Base-by-base conservation (phyloP, 805 yeast species). In the Cyberlindnera petersonii region DNA sequence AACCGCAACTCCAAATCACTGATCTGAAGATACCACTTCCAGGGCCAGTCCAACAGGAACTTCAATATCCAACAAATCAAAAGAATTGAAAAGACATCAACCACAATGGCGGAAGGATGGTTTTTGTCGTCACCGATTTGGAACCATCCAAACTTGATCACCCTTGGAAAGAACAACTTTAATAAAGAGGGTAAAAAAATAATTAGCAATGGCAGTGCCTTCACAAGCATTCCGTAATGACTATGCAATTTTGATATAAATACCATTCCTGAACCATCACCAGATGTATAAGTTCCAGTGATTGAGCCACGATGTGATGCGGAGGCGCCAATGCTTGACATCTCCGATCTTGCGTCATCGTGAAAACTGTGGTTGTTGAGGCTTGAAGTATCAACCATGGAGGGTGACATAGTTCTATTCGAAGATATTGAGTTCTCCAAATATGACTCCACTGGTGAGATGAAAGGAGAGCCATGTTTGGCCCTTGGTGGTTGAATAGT, bases 31-130 rank as follows among this genome's bases (percentile, higher is more conserved):
- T 59, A 48, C 71, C 71, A 66, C n/a, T 48, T 47, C 68, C 69
- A 66, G 0, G 71, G 71, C 71, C 71, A 66, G 32, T 66, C 70
- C 13, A 61, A 49, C 0, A 61, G 35, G 24, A 61, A 61, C 37
- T 59, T 57, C 11, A 66, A 51, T 2, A 57, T 48, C 63, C 66
- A 63, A 19, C 66, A 55, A 1, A 65, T 52, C n/a, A 64, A 27
- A 7, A 60, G 18, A 4, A 67, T 51, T 6, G 63, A 56, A 16
- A 66, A 49, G 1, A 55, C 38, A 42, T 65, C 69, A 18, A 65
- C 60, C 14, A 64, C 38, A 6, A 64, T 38, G 16, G 35, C 29
- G 1, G 52, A 43, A 5, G 50, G 48, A 11, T 47, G 44, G 24
- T 34, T 36, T n/a, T 30, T 17, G 3, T 33, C 32, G 11, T 43